Conservation (phyloP, 768 basidiomycete genomes). For the Termitomyces sp. region DNA sequence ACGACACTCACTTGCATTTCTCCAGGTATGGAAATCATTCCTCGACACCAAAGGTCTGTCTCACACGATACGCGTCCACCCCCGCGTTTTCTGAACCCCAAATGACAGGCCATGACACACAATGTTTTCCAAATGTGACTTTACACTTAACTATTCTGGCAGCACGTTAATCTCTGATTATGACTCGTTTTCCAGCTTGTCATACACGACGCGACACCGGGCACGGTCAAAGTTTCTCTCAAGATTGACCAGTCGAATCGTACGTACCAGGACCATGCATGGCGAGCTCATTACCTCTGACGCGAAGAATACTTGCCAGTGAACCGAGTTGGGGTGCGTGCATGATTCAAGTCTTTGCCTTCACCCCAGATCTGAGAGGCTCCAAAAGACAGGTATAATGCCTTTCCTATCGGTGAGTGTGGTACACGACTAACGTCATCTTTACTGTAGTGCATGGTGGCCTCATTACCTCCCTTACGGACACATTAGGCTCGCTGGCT, state of each 20-base stretch:
- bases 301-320: constrained; percentile 37
- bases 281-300: background rate
- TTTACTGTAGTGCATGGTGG: constrained; percentile 74
- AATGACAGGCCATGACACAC: constrained; percentile 67
- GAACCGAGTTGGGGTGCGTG: constrained; percentile 75
- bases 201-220: constrained; percentile 65
- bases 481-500: constrained; percentile 82
- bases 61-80: background rate
- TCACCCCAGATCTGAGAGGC: background rate
- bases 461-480: constrained; percentile 76
- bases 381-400: constrained; percentile 33
- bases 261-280: constrained; percentile 27
- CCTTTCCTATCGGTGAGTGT: background rate
- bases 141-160: background rate
- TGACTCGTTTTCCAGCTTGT: constrained; percentile 41
- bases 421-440: background rate
- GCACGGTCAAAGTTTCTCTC: constrained; percentile 64
- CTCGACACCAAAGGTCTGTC: constrained; percentile 63
- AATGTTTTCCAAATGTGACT: constrained; percentile 75
- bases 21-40: constrained; percentile 80
- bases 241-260: constrained; percentile 74
- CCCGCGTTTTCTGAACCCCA: constrained; percentile 1
- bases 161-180: background rate
- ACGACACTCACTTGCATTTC: background rate
- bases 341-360: background rate